Percentiles rank a stretch among this genome's conserved stretches.
These are phyloP conservation scores for Fusarium anguioides DNA, from an alignment of 2,329 filamentous ascomycete genomes.

Conservation along the genomic window DNA sequence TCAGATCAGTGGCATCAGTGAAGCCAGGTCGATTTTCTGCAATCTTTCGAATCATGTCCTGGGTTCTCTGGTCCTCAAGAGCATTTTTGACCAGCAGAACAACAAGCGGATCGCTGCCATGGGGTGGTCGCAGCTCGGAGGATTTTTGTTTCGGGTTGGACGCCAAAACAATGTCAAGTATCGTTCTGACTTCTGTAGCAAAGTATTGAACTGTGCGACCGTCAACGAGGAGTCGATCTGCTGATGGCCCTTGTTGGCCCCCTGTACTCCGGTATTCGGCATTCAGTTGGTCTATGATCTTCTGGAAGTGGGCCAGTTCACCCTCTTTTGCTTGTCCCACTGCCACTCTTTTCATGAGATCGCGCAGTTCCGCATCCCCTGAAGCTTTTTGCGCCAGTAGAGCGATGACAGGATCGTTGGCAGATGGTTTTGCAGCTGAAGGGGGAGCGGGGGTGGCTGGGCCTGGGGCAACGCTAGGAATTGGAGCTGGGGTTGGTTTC, in stretches of 20 bases:
- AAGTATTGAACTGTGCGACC: conserved; percentile 68
- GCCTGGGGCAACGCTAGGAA: conserved; percentile 24
- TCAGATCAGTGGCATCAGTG: conserved; percentile 65
- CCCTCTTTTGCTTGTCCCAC: conserved; percentile 76
- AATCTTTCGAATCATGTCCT: conserved; percentile 65
- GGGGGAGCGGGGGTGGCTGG: conserved; percentile 17
- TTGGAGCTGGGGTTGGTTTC: conserved; percentile 30
- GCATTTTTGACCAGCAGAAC: conserved; percentile 68
- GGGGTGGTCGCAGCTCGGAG: conserved; percentile 63
- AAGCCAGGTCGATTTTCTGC: conserved; percentile 62
- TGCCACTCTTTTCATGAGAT: conserved; percentile 86
- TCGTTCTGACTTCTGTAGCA: conserved; percentile 67
- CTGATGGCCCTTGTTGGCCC: conserved; percentile 63
- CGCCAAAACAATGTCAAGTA: conserved; percentile 67
- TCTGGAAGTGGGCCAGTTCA: conserved; percentile 80
- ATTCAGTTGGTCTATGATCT: conserved; percentile 83
- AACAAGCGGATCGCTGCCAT: conserved; percentile 65
- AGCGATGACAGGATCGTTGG: conserved; percentile 82
- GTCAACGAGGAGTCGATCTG: conserved; percentile 66
- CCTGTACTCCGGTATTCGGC: conserved; percentile 65
- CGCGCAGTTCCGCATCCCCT: conserved; percentile 76
- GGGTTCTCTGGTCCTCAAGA: conserved; percentile 62
- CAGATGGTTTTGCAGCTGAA: conserved; percentile 40
- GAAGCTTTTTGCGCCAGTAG: conserved; percentile 81
- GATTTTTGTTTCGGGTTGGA: conserved; percentile 69